phyloP scores from a whole-genome alignment of 1,139 yeast species.

The Sugiyamaella japonica region DNA sequence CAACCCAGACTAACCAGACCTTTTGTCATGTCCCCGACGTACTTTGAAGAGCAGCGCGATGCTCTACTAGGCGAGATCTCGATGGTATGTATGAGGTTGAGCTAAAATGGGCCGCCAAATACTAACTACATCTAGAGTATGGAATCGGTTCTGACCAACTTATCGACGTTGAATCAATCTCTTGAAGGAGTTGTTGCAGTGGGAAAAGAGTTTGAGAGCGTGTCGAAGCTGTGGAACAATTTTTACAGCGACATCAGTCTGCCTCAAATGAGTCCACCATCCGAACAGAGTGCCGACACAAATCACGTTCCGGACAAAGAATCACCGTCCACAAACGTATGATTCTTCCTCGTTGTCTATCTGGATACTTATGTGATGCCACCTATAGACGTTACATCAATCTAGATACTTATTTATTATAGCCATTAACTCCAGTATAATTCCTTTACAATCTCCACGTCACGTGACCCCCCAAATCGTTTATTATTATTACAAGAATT shows the following conservation, averaged over 20 bases:
- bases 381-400: no score
- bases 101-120: no score
- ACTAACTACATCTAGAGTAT: slow-evolving; percentile 39
- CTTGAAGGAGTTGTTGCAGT: slow-evolving; percentile 53
- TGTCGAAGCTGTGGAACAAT: slow-evolving; percentile 51
- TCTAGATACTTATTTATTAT: no score
- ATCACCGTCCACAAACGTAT: not conserved
- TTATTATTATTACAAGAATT: not conserved
- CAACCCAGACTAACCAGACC: not conserved
- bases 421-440: no score
- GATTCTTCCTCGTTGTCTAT: not conserved
- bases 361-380: no score
- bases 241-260: slow-evolving; percentile 47
- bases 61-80: slow-evolving; percentile 45
- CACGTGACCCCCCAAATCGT: slow-evolving; percentile 1
- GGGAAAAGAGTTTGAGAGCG: slow-evolving; percentile 55
- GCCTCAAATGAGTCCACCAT: slow-evolving; percentile 6
- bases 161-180: slow-evolving; percentile 52
- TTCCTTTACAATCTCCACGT: no score
- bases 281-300: not conserved
- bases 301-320: not conserved
- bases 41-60: slow-evolving; percentile 49
- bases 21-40: slow-evolving; percentile 23
- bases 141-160: slow-evolving; percentile 52
- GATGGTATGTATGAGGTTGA: slow-evolving; percentile 26